Evolutionary conservation across 2,329 filamentous ascomycete genomes (phyloP), one percentile per base, ranked within the genome.

Genomic region (Rosellinia necatrix): DNA sequence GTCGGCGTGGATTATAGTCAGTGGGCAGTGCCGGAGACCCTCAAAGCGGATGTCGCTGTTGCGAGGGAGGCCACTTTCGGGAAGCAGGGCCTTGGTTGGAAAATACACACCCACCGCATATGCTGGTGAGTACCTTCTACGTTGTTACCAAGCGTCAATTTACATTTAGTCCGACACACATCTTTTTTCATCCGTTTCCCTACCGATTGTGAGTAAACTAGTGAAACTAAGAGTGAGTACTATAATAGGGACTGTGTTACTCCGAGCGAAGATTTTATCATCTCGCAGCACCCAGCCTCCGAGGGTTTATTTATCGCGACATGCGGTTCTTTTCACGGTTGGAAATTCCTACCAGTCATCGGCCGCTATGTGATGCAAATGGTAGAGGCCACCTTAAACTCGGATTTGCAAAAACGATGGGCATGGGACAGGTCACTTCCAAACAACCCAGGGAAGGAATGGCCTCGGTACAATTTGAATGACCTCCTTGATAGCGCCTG

Each of bases 161-260:
- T 29, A 3, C 15, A 2, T 38, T 3, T 13, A 32, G 29, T 15
- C 7, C 9, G 4, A 12, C 2, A 22, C 12, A 15, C 15, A 19
- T 21, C 19, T 34, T 7, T 29, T 6, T 29, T 2, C 15, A 9
- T 2, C 4, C 9, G 4, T 27, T n/a, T 21, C 15, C 15, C 19
- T 12, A 12, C 19, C 19, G 9, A 38, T 9, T 25, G 21, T 24
- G 5, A 48, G 12, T 46, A 9, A 19, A 34, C 3, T 15, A 17
- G 13, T 21, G 21, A 21, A 15, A 35, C 41, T 54, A 13, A 53
- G 25, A 30, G 6, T 34, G 19, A 4, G 38, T 27, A 6, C 5
- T 10, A 51, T n/a, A n/a, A n/a, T n/a, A 88, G 85, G 86, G 86
- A 88, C 60, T 85, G 84, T 8, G 82, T 87, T 63, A 86, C 84